Conservation (phyloP, 495 filamentous ascomycete genomes). For the Viridothelium virens region DNA sequence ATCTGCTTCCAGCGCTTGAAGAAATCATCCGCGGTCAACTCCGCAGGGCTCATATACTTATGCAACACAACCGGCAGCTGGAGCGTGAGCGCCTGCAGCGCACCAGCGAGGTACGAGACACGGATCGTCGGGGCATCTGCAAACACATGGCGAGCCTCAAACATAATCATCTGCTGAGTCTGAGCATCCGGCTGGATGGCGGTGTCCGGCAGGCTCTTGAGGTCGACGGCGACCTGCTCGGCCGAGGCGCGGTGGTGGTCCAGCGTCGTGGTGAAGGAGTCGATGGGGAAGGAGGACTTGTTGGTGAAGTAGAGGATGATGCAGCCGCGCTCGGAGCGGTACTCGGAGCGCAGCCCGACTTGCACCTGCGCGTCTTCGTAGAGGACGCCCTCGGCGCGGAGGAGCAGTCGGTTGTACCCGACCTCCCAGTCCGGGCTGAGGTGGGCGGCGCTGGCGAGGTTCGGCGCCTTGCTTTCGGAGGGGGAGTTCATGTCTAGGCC, state of each 20-base stretch:
- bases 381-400: constrained; percentile 73
- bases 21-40: constrained; percentile 80
- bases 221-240: constrained; percentile 66
- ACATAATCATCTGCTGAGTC: constrained; percentile 89
- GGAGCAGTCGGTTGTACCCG: constrained; percentile 78
- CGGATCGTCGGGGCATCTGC: constrained; percentile 80
- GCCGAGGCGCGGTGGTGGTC: constrained; percentile 59
- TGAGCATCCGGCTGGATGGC: constrained; percentile 66
- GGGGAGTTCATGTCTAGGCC: constrained; percentile 20
- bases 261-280: constrained; percentile 86
- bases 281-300: constrained; percentile 73
- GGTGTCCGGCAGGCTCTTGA: constrained; percentile 81
- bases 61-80: constrained; percentile 83
- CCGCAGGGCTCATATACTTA: constrained; percentile 91
- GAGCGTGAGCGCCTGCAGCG: constrained; percentile 85
- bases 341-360: constrained; percentile 86
- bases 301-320: constrained; percentile 94
- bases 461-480: constrained; percentile 47
- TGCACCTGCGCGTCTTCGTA: constrained; percentile 95
- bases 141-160: constrained; percentile 78
- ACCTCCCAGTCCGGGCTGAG: constrained; percentile 89
- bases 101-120: constrained; percentile 87
- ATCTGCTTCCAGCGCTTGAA: constrained; percentile 99
- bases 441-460: constrained; percentile 86
- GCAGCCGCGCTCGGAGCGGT: constrained; percentile 86